Conservation (phyloP, 2,329 filamentous ascomycete species). For the Lojkania enalia region DNA sequence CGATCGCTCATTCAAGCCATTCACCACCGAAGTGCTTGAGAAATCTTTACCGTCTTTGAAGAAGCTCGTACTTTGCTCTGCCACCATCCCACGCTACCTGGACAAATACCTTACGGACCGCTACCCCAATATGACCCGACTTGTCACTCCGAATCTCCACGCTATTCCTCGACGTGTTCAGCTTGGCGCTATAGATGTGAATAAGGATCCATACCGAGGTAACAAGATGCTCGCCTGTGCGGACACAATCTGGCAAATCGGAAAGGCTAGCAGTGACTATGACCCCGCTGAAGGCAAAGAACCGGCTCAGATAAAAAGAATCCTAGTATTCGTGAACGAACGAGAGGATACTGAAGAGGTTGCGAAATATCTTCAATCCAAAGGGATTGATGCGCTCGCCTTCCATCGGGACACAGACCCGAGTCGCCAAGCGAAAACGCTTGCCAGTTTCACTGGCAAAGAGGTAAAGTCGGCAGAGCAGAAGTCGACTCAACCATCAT, state of each 20-base stretch:
- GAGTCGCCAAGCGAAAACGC: conserved; percentile 73
- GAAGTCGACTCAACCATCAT: conserved; percentile 9
- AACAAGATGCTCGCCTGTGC: conserved; percentile 94
- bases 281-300: conserved; percentile 51
- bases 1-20: conserved; percentile 86
- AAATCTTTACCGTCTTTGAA: conserved; percentile 78
- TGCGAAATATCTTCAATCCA: conserved; percentile 74
- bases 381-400: conserved; percentile 86
- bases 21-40: conserved; percentile 81
- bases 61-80: conserved; percentile 90
- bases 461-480: conserved; percentile 19
- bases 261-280: conserved; percentile 65
- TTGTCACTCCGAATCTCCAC: conserved; percentile 94
- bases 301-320: conserved; percentile 72
- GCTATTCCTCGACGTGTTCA: conserved; percentile 94
- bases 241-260: conserved; percentile 91
- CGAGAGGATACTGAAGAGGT: conserved; percentile 84
- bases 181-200: conserved; percentile 87
- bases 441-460: conserved; percentile 66
- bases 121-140: conserved; percentile 80
- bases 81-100: conserved; percentile 88
- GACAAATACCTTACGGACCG: conserved; percentile 81
- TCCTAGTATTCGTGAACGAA: conserved; percentile 97
- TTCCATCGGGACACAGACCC: conserved; percentile 83
- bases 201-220: conserved; percentile 88